A percentile compares a stretch with the other conserved stretches of the same genome.
Conservation (phyloP, 108 stramenopile genomes). For the Poteriospumella lacustris region DNA sequence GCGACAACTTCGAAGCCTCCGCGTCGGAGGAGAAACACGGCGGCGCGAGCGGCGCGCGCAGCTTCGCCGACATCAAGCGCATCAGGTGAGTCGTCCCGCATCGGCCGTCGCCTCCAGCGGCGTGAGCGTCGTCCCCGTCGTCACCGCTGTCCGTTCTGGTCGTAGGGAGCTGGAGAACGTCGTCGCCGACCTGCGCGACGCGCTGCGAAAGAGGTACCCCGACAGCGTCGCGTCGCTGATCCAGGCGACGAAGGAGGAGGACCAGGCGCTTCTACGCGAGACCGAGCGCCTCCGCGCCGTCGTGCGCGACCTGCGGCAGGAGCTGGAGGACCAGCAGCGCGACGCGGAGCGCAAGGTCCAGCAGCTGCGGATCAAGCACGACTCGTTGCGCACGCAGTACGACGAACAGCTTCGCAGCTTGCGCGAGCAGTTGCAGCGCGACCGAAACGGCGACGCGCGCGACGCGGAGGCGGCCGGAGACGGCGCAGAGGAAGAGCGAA, state of each 20-base stretch:
- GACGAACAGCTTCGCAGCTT: background rate
- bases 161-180: background rate
- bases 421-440: too few relatives aligned
- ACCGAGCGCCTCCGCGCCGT: background rate
- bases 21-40: too few relatives aligned
- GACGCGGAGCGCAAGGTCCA: background rate
- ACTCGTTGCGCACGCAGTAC: background rate
- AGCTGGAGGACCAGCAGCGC: background rate
- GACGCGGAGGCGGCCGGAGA: too few relatives aligned
- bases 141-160: too few relatives aligned
- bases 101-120: too few relatives aligned
- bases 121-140: too few relatives aligned
- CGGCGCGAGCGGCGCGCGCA: too few relatives aligned
- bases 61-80: background rate
- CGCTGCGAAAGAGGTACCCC: background rate
- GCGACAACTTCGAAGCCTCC: too few relatives aligned
- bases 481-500: too few relatives aligned
- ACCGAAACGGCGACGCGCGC: too few relatives aligned
- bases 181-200: background rate
- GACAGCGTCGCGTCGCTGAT: background rate
- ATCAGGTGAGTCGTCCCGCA: too few relatives aligned
- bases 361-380: background rate
- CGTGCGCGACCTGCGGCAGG: background rate
- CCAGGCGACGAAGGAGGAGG: background rate
- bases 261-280: background rate